A percentile compares a stretch with the other conserved stretches of the same genome.
Evolutionary conservation across 176 grass and related monocot species (phyloP).

Genomic region (Phragmites australis): DNA sequence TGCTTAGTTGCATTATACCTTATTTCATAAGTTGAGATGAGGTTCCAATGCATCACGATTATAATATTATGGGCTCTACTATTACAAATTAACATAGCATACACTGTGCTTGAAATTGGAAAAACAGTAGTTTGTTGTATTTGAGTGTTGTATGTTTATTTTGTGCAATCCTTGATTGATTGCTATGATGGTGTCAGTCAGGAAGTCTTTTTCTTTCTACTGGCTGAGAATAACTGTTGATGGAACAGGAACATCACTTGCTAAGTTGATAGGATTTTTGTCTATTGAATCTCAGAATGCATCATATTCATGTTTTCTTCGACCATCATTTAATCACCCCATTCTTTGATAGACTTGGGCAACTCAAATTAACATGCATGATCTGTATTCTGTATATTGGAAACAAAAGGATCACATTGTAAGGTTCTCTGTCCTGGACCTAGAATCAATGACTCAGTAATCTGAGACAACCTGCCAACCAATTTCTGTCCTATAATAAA

Average conservation of each 20-base stretch:
- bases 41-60: background rate
- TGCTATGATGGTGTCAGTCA: background rate
- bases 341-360: slow-evolving; percentile 20
- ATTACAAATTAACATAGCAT: background rate
- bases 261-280: slow-evolving; percentile 12
- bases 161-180: background rate
- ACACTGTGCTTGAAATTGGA: background rate
- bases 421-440: background rate
- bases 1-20: slow-evolving; percentile 12
- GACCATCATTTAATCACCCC: background rate
- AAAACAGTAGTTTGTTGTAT: background rate
- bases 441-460: background rate
- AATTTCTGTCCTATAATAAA: background rate
- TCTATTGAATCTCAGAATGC: slow-evolving; percentile 4
- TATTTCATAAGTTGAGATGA: background rate
- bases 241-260: background rate
- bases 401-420: background rate
- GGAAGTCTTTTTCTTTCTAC: background rate
- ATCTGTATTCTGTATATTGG: background rate
- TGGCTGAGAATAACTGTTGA: background rate
- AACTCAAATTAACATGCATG: background rate
- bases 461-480: background rate
- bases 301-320: slow-evolving; percentile 1
- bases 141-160: slow-evolving; percentile 19
- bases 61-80: background rate